Evolutionary conservation across 169 alveolate species (phyloP), one percentile per base, ranked within the genome.

Genomic region (Cryptosporidium ubiquitum): DNA sequence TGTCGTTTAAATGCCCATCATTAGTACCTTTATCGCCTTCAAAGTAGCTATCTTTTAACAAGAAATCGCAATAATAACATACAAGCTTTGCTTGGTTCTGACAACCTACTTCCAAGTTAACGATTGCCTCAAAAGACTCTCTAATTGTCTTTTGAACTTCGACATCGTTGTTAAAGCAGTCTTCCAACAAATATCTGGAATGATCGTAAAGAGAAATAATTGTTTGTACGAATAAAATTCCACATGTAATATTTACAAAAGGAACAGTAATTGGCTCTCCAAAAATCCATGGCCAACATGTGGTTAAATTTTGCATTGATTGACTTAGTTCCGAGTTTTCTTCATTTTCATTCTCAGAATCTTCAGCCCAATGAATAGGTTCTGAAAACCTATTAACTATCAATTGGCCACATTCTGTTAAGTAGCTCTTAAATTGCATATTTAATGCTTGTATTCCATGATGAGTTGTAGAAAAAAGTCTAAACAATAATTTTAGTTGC

Each of bases 381-480:
- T 79, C 69, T 5, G 74, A 42, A 51, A 79, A 79, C n/a, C 37
- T 58, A 40, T 61, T 52, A 23, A 79, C n/a, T 26, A 79, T 26
- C 29, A 40, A 1, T 61, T 64, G 73, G 20, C 94, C 94, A 52
- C 86, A 73, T 42, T 84, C 86, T 4, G 91, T 44, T 16, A 92
- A 68, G 55, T 84, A 92, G 51, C 64, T 29, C 73, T 86, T 86
- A 73, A 92, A 86, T 44, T 84, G 91, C 47, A 37, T 44, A 52
- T 92, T 86, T 52, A 92, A 52, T 39, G 84, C 85, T 26, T 84
- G 91, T 18, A 70, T 86, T 23, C 93, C 94, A 51, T 91, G 86
- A 52, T 70, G 85, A 40, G 84, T 89, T 68, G 70, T 61, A 16
- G 92, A 85, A 70, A 92, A 89, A 52, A 89, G 91, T 10, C 86